Evolutionary conservation across 495 filamentous ascomycete genomes (phyloP), one percentile per base, ranked within the genome.

Genomic region (Bathelium albidoporum): DNA sequence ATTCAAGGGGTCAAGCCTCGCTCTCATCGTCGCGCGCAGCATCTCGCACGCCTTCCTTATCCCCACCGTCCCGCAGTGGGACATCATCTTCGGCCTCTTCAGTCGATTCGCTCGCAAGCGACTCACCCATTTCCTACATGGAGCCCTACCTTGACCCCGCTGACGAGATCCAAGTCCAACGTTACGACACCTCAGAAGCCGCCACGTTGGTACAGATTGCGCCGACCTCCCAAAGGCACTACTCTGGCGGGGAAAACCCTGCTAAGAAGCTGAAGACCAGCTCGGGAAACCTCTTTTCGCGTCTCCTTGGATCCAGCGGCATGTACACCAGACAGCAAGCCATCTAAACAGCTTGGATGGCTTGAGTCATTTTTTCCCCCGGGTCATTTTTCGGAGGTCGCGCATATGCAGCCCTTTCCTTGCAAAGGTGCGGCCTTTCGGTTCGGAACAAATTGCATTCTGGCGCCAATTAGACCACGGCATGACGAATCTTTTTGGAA

Each of bases 11-110:
- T n/a, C 64, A 71, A 58, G n/a, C 60, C 20, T 66, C 67, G 1
- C 62, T 60, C 2, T 68, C 68, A 29, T 73, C 71, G 3, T 73
- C 72, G 32, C 64, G 73, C 2, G 66, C 69, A 14, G 59, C 73
- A 4, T 75, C 74, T 2, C 67, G 75, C 49, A 75, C 74, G 2
- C 75, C 75, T 16, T 76, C 75, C 4, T 69, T 76, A n/a, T 77
- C 75, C 11, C 74, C 75, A 59, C 73, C 75, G 9, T 70, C 72
- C 24, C 75, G 75, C 66, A 74, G 72, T 65, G 68, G 66, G 16
- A 71, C 73, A 1, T 71, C 71, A 3, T 68, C 67, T n/a, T 69
- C 71, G 26, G 59, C 64, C n/a, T 71, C 69, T 18, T 70, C 67
- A 7, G 62, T 44, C 32, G 67, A 66, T 29, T 71, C 69, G 1